These are phyloP conservation scores for Xylaria curta DNA, from an alignment of 495 filamentous ascomycete genomes.

Conservation along the genomic window DNA sequence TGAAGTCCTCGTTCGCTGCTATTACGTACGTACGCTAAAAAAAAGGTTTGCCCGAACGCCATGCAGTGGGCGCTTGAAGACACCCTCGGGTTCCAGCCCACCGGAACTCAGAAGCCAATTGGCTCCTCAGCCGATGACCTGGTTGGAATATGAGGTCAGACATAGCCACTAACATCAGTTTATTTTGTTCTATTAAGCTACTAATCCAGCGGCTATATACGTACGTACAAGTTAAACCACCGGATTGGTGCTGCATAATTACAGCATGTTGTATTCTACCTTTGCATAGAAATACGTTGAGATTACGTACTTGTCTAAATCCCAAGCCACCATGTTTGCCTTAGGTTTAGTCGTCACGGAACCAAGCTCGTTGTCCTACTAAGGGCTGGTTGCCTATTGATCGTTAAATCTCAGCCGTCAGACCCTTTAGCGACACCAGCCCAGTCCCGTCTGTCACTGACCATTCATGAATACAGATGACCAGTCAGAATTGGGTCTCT, in stretches of 20 bases:
- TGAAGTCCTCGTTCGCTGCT: not conserved
- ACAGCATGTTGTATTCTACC: not conserved
- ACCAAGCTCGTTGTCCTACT: not conserved
- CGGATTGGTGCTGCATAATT: not conserved
- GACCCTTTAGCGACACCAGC: not conserved
- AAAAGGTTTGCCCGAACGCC: not conserved
- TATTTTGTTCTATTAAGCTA: not conserved
- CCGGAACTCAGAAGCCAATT: constrained; percentile 6
- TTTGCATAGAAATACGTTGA: not conserved
- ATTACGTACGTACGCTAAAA: not conserved
- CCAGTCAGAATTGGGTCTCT: not conserved
- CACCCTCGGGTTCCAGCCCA: constrained; percentile 5
- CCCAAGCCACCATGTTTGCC: not conserved
- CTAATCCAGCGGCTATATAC: not conserved
- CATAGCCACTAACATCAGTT: not conserved
- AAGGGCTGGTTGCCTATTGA: not conserved
- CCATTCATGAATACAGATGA: not conserved
- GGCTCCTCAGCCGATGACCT: not conserved
- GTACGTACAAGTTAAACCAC: not conserved
- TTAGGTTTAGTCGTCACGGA: not conserved
- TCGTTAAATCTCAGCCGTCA: not conserved
- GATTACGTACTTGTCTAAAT: not conserved
- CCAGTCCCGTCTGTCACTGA: not conserved
- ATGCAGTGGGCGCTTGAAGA: constrained; percentile 2
- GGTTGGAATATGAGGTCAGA: not conserved